phyloP scores from a whole-genome alignment of 2,329 filamentous ascomycete genomes.

The Grosmannia serpens region DNA sequence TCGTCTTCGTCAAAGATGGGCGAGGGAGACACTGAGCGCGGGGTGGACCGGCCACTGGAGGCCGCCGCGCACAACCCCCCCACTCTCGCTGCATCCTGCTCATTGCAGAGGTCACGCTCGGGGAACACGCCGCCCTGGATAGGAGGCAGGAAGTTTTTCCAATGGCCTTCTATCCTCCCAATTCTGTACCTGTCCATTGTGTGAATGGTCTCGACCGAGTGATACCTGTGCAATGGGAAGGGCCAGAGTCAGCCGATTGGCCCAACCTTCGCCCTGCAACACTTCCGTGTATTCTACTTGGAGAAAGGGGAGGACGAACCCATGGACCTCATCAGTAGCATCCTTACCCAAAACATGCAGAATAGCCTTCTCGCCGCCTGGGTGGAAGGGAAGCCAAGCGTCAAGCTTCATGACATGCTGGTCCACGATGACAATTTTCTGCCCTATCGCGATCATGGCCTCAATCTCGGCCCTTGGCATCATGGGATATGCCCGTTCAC shows the following conservation, averaged over 20 bases:
- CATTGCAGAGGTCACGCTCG: conserved; percentile 32
- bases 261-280: too few relatives aligned
- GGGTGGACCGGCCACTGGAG: conserved; percentile 8
- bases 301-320: conserved; percentile 42
- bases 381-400: conserved; percentile 79
- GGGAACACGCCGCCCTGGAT: conserved; percentile 81
- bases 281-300: neutral
- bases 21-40: conserved; percentile 28
- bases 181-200: conserved; percentile 77
- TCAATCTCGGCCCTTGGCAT: conserved; percentile 53
- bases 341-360: conserved; percentile 87
- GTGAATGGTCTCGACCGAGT: conserved; percentile 64
- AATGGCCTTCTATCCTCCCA: conserved; percentile 67
- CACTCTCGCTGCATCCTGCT: neutral
- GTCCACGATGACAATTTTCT: conserved; percentile 70
- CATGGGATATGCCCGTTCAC: conserved; percentile 19
- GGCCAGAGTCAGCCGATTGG: neutral
- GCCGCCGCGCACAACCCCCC: conserved; percentile 17
- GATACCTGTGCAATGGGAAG: conserved; percentile 45
- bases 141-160: conserved; percentile 81
- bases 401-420: conserved; percentile 77
- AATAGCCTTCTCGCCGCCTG: conserved; percentile 84
- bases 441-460: conserved; percentile 70
- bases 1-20: conserved; percentile 34
- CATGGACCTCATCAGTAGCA: conserved; percentile 88